phyloP scores from a whole-genome alignment of 257 asterid genomes.

The Rauvolfia tetraphylla region DNA sequence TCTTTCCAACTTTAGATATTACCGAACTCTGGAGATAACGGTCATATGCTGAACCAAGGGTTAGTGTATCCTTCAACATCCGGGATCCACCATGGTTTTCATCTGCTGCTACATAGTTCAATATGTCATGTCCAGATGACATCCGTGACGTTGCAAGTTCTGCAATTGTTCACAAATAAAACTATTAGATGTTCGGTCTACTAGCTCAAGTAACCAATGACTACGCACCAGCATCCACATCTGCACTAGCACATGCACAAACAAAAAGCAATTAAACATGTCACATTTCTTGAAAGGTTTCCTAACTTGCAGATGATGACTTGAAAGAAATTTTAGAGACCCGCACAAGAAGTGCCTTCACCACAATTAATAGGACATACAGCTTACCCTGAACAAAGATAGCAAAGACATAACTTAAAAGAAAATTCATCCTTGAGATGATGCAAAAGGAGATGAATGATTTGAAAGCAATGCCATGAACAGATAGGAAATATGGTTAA shows the following conservation, averaged over 20 bases:
- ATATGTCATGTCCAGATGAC: constrained; percentile 31
- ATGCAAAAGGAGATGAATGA: not conserved
- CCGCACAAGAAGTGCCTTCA: not conserved
- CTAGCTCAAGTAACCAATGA: not conserved
- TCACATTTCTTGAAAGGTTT: not conserved
- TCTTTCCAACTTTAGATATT: constrained; percentile 18
- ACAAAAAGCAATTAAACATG: not conserved
- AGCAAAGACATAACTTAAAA: not conserved
- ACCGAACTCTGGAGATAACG: constrained; percentile 53
- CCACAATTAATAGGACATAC: not conserved
- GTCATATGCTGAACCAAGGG: constrained; percentile 54
- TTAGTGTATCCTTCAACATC: constrained; percentile 31
- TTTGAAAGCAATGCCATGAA: not conserved
- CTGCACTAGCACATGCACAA: not conserved
- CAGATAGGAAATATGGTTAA: not conserved
- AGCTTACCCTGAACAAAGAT: too few species aligned
- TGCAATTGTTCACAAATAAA: constrained; percentile 15
- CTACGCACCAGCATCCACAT: not conserved
- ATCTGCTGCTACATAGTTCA: constrained; percentile 24
- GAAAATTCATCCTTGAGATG: not conserved
- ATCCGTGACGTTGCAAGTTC: constrained; percentile 30
- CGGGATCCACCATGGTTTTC: constrained; percentile 33
- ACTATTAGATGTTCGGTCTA: not conserved
- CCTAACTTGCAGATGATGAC: not conserved
- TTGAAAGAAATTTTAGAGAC: not conserved